Evolutionary conservation across 208 protist species (phyloP).

Genomic region (Leishmania tarentolae): DNA sequence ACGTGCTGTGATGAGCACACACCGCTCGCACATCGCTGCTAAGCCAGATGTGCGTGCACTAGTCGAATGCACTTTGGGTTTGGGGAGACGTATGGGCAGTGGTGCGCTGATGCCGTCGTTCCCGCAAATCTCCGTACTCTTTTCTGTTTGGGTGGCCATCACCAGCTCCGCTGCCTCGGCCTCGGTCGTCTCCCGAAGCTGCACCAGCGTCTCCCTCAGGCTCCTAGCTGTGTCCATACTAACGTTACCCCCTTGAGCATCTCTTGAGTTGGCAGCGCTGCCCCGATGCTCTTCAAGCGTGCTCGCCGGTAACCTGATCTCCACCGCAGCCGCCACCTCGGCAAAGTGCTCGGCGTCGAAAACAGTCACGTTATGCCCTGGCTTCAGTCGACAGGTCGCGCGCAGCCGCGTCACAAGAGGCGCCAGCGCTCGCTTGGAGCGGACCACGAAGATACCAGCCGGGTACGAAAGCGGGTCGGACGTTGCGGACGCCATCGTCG

Average conservation of each 20-base stretch:
- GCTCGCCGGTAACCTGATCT: background rate
- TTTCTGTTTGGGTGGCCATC: background rate
- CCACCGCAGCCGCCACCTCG: background rate
- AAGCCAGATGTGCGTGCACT: background rate
- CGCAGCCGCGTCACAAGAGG: conserved; percentile 43
- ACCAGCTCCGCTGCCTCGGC: background rate
- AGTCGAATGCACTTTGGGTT: background rate
- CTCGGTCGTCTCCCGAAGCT: conserved; percentile 2
- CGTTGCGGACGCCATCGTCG: background rate
- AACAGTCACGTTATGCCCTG: conserved; percentile 48
- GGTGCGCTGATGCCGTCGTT: background rate
- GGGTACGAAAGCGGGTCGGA: conserved; percentile 34
- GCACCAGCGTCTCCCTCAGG: conserved; percentile 4
- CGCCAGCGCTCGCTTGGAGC: conserved; percentile 21
- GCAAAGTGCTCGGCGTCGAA: conserved; percentile 35
- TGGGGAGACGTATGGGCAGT: background rate
- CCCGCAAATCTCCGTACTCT: background rate
- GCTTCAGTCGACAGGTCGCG: conserved; percentile 27
- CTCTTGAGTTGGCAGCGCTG: background rate
- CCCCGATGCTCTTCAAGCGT: background rate
- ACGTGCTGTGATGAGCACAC: conserved; percentile 7
- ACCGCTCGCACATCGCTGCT: background rate
- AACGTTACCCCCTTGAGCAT: background rate
- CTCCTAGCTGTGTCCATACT: background rate
- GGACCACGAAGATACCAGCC: conserved; percentile 48